A percentile compares a stretch with the other conserved stretches of the same genome.
phyloP scores from a whole-genome alignment of 148 eudicot species.

The Bassia scoparia region DNA sequence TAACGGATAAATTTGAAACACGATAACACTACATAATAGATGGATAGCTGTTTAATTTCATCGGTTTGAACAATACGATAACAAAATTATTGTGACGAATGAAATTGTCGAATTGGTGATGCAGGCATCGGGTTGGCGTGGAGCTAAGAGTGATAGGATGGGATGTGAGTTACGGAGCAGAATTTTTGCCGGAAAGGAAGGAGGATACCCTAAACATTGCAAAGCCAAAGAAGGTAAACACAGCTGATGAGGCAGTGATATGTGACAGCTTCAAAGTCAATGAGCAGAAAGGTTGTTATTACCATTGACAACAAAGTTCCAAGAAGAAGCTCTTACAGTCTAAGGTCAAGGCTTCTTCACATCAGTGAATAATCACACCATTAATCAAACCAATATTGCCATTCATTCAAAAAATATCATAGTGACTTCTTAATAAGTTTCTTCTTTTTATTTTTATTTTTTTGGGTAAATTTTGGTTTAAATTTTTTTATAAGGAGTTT shows the following conservation, averaged over 20 bases:
- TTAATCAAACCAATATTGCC: background rate
- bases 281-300: conserved; percentile 51
- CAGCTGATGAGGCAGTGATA: conserved; percentile 42
- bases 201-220: conserved; percentile 45
- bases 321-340: conserved; percentile 59
- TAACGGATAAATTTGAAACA: too few species aligned
- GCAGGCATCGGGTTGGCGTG: conserved; percentile 40
- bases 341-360: conserved; percentile 40
- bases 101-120: conserved; percentile 3
- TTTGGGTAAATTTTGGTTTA: conserved; percentile 13
- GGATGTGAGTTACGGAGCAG: conserved; percentile 54
- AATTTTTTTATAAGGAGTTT: conserved; percentile 20
- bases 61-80: background rate
- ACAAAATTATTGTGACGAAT: background rate
- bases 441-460: background rate
- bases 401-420: conserved; percentile 25
- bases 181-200: conserved; percentile 46
- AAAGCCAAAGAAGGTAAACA: conserved; percentile 44
- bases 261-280: conserved; percentile 44
- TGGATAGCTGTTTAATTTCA: too few species aligned
- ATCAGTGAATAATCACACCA: background rate
- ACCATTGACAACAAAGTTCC: conserved; percentile 48
- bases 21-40: too few species aligned
- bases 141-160: conserved; percentile 58
- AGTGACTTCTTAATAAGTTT: conserved; percentile 12